Base-by-base conservation (phyloP, 1,284 basidiomycete species). In the Melampsora abietis-canadensis region DNA sequence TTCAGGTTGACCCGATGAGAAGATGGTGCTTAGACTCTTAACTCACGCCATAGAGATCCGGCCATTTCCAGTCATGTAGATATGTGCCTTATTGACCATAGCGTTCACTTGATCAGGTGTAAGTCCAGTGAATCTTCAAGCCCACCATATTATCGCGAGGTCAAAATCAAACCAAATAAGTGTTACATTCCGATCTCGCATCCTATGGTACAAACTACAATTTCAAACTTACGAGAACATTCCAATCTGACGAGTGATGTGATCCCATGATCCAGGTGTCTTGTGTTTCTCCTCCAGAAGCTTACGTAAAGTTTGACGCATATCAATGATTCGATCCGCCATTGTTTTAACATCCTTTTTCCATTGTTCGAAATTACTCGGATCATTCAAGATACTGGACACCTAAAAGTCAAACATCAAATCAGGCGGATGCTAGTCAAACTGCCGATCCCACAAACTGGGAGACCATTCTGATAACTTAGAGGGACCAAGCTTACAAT, bases 211-310 rank as follows among this genome's bases (percentile, higher is more conserved):
- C 46, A 21, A 34, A 63, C 27, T 46, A 47, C 40, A 30, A 66
- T 48, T 14, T 62, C 19, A 37, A 37, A 57, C 57, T 27, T 14
- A 90, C 90, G 89, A 91, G 84, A 92, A 92, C 92, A 92, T 92
- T 76, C 92, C 92, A 82, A 94, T 94, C 85, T 95, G 92, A 75
- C 87, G 87, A 79, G 89, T 84, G 79, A 97, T 92, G 82, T 98
- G 94, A 24, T 88, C 86, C 95, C 95, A 98, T 63, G 82, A 81
- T 67, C 83, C 82, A 0, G 95, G 94, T 65, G 95, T 98, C 84
- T 92, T 87, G 80, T 92, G 84, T 83, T 92, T 88, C 78, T 92
- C 87, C 27, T 89, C 91, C 81, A 98, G 82, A 78, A 92, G 82
- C 73, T 87, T 85, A 83, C 87, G 87, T 77, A 98, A 85, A 84